These are phyloP conservation scores for Phallus indusiatus DNA, from an alignment of 768 basidiomycete genomes.

Conservation along the genomic window DNA sequence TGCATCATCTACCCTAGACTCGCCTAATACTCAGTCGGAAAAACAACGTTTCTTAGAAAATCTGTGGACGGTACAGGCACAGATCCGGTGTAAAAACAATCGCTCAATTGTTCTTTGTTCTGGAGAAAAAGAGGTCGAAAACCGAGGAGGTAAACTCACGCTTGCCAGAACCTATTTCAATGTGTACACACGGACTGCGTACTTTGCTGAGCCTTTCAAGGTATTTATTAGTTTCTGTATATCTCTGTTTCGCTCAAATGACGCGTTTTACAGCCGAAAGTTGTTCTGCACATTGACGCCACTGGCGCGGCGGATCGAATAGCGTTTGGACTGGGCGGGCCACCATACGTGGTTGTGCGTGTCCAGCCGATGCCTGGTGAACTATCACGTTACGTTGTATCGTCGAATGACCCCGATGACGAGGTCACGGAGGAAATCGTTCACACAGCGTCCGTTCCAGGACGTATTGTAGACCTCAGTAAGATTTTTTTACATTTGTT, in stretches of 20 bases:
- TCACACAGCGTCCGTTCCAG: constrained; percentile 62
- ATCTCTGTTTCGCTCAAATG: constrained; percentile 7
- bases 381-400: constrained; percentile 69
- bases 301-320: constrained; percentile 66
- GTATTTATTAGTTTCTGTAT: constrained; percentile 33
- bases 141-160: constrained; percentile 47
- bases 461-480: constrained; percentile 78
- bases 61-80: constrained; percentile 82
- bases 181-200: constrained; percentile 74
- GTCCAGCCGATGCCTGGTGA: constrained; percentile 80
- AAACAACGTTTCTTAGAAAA: constrained; percentile 83
- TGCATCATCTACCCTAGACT: constrained; percentile 63
- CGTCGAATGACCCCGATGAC: constrained; percentile 63
- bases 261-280: constrained; percentile 53
- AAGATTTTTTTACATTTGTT: constrained; percentile 22
- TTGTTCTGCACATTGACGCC: constrained; percentile 80
- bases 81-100: constrained; percentile 59
- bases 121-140: constrained; percentile 71
- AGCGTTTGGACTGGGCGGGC: constrained; percentile 57
- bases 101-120: constrained; percentile 66
- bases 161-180: constrained; percentile 81
- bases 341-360: constrained; percentile 73
- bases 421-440: constrained; percentile 78
- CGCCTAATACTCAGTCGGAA: constrained; percentile 46
- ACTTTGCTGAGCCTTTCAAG: constrained; percentile 72